Evolutionary conservation across 345 rosid genomes (phyloP).

Genomic region (Clausena lansium): DNA sequence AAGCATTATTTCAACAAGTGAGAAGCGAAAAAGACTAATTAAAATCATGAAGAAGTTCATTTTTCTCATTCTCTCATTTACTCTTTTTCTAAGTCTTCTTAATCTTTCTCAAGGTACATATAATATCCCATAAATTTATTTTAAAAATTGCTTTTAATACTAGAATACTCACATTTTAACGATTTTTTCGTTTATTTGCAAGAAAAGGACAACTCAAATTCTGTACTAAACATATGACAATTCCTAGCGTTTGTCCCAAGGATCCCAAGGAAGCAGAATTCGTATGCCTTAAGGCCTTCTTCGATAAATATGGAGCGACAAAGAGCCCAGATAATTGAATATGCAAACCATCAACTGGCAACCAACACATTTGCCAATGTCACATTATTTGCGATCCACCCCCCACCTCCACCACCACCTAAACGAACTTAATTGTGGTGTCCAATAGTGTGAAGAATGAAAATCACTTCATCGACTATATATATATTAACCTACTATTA

Average conservation of each 20-base stretch:
- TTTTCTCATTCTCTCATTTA: background rate
- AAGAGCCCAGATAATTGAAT: background rate
- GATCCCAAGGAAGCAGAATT: background rate
- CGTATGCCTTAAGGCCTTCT: background rate
- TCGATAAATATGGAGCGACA: background rate
- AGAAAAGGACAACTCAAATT: background rate
- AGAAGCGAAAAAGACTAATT: background rate
- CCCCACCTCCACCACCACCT: background rate
- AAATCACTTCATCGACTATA: no score
- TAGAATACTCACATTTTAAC: background rate
- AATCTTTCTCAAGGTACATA: background rate
- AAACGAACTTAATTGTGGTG: no score
- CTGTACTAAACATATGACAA: background rate
- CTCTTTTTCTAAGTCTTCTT: background rate
- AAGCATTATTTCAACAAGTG: background rate
- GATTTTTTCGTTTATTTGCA: background rate
- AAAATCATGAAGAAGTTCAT: background rate
- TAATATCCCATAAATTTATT: background rate
- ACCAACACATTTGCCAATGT: background rate
- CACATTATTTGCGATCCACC: background rate
- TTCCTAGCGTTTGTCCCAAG: background rate
- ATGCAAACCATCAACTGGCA: background rate
- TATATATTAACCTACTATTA: no score
- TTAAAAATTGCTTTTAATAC: background rate
- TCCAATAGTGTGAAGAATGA: no score